Evolutionary conservation across 1,139 yeast species (phyloP), one percentile per base, ranked within the genome.

Genomic region (Meyerozyma sp.): DNA sequence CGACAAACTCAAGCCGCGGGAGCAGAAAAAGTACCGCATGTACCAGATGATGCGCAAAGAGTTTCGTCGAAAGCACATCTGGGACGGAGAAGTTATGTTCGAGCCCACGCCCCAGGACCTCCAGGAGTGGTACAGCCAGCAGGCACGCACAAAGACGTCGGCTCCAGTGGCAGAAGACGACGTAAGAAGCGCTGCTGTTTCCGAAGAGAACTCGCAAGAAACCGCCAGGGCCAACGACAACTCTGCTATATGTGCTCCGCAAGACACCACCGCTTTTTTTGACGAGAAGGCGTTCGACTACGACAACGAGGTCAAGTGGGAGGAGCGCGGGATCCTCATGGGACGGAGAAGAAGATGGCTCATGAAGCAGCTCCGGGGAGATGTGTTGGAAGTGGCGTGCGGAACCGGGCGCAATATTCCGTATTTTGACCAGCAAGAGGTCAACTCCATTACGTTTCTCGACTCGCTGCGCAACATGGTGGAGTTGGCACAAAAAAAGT

Each of bases 361-460:
- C 40, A 85, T 87, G 89, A 77, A 74, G 40, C 85, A 88, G 49
- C 77, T 86, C 42, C 65, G 70, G 47, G 98, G 98, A 26, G 96
- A 90, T 59, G 97, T 90, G 1, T 68, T 93, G 47, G 98, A 94
- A 63, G 93, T 91, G 14, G 85, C 97, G 0, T 88, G 96, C 59
- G 98, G 98, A 44, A 93, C 98, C 0, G 98, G 98, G 4, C 77
- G 98, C 61, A 93, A 93, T 58, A 76, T 91, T 47, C 82, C 85
- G 40, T 90, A 84, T 59, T 67, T 90, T 52, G 73, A 82, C 44
- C 77, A 84, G 23, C 73, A 76, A 2, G 61, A 69, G 23, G 69
- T 91, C 38, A 73, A 75, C 38, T 84, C 96, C 0, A 76, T 88
- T 32, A 93, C 98, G 0, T 89, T 87, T 55, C 65, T 91, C 40